Evolutionary conservation across 225 moss, liverwort and hornwort genomes (phyloP), one percentile per base, ranked within the genome.

Genomic region (Polytrichum formosum): DNA sequence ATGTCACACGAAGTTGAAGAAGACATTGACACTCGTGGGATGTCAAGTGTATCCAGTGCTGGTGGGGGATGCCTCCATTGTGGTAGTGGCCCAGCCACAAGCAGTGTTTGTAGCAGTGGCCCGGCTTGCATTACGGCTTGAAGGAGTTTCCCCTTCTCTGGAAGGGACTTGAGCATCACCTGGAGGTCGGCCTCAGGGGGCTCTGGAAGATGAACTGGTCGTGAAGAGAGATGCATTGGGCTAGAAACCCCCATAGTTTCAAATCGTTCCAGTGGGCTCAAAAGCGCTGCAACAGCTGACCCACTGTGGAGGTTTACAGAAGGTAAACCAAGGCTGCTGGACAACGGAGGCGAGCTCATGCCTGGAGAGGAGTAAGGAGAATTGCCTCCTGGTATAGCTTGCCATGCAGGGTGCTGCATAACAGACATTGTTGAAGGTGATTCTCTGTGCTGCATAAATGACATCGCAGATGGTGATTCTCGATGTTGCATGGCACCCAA

Each of bases 11-110:
- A 79, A n/a, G 87, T 84, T 46, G 91, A 80, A 33, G 87, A 77
- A 22, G 87, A 81, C 88, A 94, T 90, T 0, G 94, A 88, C 9
- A 94, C 94, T 23, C 83, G 86, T 1, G 94, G 94, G 27, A 94
- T 94, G 59, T 94, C 92, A 17, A 92, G 82, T 28, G 92, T 76
- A 23, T 88, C 94, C 56, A 94, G 61, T 20, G 86, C 88, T 28
- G 94, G 94, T 23, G 94, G 94, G 0, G 94, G 94, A 68, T 90
- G 88, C 62, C 88, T 79, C 94, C 94, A 94, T 70, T 94, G 94
- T 2, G 94, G 94, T 7, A 92, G 83, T 7, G 94, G 92, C 8
- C 92, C 94, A 17, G 94, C 88, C 23, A 92, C 81, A 7, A 94
- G 83, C 2, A 94, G 92, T 3, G 94, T 85, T 68, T 85, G 83